A percentile compares a stretch with the other conserved stretches of the same genome.
Conservation (phyloP, 208 protist species). For the Acanthamoeba triangularis region DNA sequence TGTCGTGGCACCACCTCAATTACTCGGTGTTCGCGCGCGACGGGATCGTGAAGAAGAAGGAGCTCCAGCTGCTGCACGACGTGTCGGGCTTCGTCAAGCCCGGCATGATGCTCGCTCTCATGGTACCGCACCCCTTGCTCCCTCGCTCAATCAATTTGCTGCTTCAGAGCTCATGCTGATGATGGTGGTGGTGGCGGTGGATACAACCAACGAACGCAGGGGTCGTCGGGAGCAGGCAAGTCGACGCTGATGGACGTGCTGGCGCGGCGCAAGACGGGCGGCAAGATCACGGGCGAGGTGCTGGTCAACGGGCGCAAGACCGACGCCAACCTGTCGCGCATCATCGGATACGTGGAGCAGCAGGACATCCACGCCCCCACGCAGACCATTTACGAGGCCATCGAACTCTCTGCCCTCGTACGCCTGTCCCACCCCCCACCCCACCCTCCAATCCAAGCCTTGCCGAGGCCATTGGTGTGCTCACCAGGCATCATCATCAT, state of each 20-base stretch:
- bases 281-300: slow-evolving; percentile 82
- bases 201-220: too few species aligned
- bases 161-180: background rate
- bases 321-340: slow-evolving; percentile 69
- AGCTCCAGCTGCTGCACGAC: slow-evolving; percentile 75
- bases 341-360: slow-evolving; percentile 85
- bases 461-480: too few species aligned
- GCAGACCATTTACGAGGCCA: slow-evolving; percentile 80
- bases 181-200: too few species aligned
- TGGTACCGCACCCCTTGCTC: slow-evolving; percentile 20
- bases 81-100: slow-evolving; percentile 87
- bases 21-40: slow-evolving; percentile 78
- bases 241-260: slow-evolving; percentile 85
- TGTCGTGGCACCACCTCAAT: slow-evolving; percentile 81
- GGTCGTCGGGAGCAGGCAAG: slow-evolving; percentile 85
- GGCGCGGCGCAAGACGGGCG: slow-evolving; percentile 81
- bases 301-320: slow-evolving; percentile 79
- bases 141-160: background rate
- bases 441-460: background rate
- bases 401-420: slow-evolving; percentile 51
- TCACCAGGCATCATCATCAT: background rate
- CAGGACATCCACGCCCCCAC: slow-evolving; percentile 80
- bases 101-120: slow-evolving; percentile 85
- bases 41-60: slow-evolving; percentile 66
- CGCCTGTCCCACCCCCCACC: background rate